Evolutionary conservation across 805 yeast species (phyloP), one percentile per base, ranked within the genome.

Genomic region (Candida krabiensis): DNA sequence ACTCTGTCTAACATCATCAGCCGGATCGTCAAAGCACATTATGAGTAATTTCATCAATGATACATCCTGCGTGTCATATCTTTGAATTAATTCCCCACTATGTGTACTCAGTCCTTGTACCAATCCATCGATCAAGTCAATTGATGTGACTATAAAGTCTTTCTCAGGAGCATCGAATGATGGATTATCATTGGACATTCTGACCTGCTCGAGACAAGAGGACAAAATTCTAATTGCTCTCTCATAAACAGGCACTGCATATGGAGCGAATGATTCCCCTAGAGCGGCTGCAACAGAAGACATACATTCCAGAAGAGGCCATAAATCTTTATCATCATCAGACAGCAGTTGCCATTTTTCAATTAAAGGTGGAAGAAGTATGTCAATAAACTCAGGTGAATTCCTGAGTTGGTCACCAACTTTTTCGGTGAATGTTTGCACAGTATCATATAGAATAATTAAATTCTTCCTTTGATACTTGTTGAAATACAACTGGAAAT

Each of bases 301-400:
- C 77, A 93, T 75, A 63, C 98, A 90, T 61, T 91, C 98, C 43
- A 93, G 66, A 47, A 93, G 69, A 5, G 97, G 95, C 91, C 97
- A 88, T 47, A 91, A 63, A 51, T 81, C 96, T 38, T 77, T 76
- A 59, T 91, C 97, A 38, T 80, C 79, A 56, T 93, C 96, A 12
- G 69, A 66, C 35, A 89, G 62, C 27, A 61, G 51, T 40, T 81
- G 79, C 99, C 99, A 93, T 62, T 86, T 85, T 11, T 66, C 70
- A 34, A 91, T 75, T 40, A 93, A 69, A 18, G 96, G 95, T 4
- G 96, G 96, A 49, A 93, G 66, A 14, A 93, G 64, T 1, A 74
- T 55, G 38, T 78, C 70, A 45, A 87, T 71, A 40, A 77, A 80
- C 17, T 70, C 69, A 28, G 77, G 79, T 40, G 81, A 77, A 27